A percentile compares a stretch with the other conserved stretches of the same genome.
Evolutionary conservation across 139 green algal species (phyloP).

Genomic region (Eudorina sp.): DNA sequence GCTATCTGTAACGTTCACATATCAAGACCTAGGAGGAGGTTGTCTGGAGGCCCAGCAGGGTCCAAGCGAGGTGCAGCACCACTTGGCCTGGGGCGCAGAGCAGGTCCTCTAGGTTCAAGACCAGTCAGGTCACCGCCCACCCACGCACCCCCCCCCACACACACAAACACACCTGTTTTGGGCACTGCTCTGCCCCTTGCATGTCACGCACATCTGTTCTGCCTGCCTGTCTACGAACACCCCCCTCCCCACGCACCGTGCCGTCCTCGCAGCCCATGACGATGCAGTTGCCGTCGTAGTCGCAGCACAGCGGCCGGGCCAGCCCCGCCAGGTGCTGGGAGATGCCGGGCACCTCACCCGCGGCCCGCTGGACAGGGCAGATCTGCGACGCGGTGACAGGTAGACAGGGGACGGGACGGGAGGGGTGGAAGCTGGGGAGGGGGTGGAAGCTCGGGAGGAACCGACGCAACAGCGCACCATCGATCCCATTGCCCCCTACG

Average conservation of each 20-base stretch:
- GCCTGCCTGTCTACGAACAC: background rate
- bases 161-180: too few species aligned
- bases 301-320: background rate
- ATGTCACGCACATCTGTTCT: too few species aligned
- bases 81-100: too few species aligned
- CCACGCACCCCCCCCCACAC: too few species aligned
- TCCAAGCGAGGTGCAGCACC: too few species aligned
- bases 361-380: background rate
- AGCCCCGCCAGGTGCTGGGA: background rate
- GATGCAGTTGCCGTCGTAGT: constrained; percentile 13
- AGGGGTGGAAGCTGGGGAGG: background rate
- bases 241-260: background rate
- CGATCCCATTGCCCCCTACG: too few species aligned
- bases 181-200: too few species aligned
- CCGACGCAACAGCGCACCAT: background rate
- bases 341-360: background rate
- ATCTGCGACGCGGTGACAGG: constrained; percentile 12
- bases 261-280: constrained; percentile 45
- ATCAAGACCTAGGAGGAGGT: too few species aligned
- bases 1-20: too few species aligned
- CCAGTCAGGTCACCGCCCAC: too few species aligned
- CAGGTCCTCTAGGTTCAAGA: too few species aligned
- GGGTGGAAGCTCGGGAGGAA: background rate
- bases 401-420: background rate
- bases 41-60: too few species aligned